Evolutionary conservation across 2,329 filamentous ascomycete species (phyloP).

Genomic region (Clonostachys chloroleuca): DNA sequence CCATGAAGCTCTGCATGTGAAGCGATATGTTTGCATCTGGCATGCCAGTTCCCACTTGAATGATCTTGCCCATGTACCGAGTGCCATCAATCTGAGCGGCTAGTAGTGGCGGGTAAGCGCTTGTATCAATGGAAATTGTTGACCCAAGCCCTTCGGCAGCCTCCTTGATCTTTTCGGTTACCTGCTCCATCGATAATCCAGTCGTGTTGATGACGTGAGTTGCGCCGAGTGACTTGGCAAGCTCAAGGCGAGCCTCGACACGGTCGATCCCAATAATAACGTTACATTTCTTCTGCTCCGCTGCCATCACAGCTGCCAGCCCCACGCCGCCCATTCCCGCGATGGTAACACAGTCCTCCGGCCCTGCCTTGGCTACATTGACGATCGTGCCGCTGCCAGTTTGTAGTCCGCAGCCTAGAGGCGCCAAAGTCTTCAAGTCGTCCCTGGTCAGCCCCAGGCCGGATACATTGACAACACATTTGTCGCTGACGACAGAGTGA

Average conservation of each 20-base stretch:
- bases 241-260: conserved; percentile 13
- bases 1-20: conserved; percentile 38
- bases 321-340: conserved; percentile 27
- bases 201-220: conserved; percentile 20
- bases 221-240: conserved; percentile 23
- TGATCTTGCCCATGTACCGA: conserved; percentile 37
- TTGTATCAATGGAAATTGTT: conserved; percentile 43
- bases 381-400: conserved; percentile 27
- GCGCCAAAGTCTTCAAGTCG: not conserved
- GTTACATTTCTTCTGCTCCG: conserved; percentile 14
- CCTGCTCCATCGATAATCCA: conserved; percentile 10
- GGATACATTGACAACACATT: not conserved
- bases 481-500: not conserved
- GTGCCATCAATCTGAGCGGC: conserved; percentile 34
- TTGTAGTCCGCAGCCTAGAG: conserved; percentile 24
- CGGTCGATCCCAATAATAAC: conserved; percentile 22
- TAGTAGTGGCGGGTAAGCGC: conserved; percentile 32
- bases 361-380: conserved; percentile 16
- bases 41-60: conserved; percentile 43
- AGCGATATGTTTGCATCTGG: conserved; percentile 34
- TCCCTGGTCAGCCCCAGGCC: conserved; percentile 7
- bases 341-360: conserved; percentile 18
- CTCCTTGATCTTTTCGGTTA: conserved; percentile 16
- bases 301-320: conserved; percentile 25
- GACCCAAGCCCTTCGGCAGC: conserved; percentile 40